Evolutionary conservation across 2,329 filamentous ascomycete genomes (phyloP), one percentile per base, ranked within the genome.

Genomic region (Colletotrichum lini): DNA sequence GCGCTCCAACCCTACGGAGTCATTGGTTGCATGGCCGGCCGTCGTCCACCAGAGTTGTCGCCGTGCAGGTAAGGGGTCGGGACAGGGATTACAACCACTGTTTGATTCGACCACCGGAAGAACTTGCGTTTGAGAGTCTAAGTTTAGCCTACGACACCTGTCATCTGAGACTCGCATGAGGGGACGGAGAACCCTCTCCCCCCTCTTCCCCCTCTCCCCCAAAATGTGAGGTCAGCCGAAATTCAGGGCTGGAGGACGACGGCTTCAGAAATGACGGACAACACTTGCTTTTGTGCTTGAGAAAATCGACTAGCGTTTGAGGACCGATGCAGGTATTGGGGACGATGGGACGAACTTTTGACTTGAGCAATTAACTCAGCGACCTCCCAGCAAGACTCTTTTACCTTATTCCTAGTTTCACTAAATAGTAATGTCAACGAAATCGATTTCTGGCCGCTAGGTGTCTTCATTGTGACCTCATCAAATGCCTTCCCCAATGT

Each of bases 101-200:
- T 38, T 38, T 53, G 52, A 68, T 63, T 71, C 52, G 58, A 53
- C 58, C 16, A 18, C 16, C 23, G 26, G 26, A 68, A 1, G 12
- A 62, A 47, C 38, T 18, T 38, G 45, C 40, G 68, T 71, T 68
- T 71, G 42, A 68, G 58, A 71, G 35, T 71, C 68, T 68, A 71
- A 53, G 56, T 70, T 70, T 70, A 70, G 64, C 56, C 44, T 42
- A 45, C 38, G 44, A 70, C 64, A 67, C 40, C 68, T 71, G 65
- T 12, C 68, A 71, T 68, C 58, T 62, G 68, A 71, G 68, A 67
- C 64, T 62, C n/a, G 38, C 50, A 61, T 42, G 23, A 54, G 35
- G 45, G 16, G 12, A 45, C 45, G 40, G 54, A 15, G 50, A n/a
- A 21, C 9, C 18, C 5, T 35, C 18, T 42, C 4, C 4, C 26